Percentiles rank a stretch among this genome's conserved stretches.
Evolutionary conservation across 163 green algal genomes (phyloP).

Genomic region (Prototheca wickerhamii): DNA sequence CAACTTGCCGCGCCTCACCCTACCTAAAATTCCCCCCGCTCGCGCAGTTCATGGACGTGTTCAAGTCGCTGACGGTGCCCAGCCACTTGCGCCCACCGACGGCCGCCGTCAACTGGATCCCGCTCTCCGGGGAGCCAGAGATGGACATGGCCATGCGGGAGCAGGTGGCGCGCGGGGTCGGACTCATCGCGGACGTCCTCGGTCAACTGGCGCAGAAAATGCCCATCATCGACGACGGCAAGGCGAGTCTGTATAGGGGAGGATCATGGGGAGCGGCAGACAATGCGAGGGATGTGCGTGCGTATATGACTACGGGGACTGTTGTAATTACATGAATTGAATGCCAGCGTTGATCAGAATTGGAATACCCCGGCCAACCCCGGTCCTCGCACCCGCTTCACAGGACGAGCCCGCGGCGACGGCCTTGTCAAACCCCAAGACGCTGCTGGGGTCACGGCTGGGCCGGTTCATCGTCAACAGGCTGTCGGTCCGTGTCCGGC

Average conservation of each 20-base stretch:
- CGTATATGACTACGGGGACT: no score
- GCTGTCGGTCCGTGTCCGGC: conserved; percentile 33
- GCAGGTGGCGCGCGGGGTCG: conserved; percentile 12
- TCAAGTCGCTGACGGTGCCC: conserved; percentile 34
- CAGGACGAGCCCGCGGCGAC: conserved; percentile 22
- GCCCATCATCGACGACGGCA: conserved; percentile 7
- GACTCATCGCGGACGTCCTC: conserved; percentile 19
- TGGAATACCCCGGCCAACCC: neutral
- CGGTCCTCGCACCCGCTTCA: neutral
- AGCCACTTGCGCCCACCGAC: conserved; percentile 26
- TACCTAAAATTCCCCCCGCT: neutral
- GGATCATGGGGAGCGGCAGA: neutral
- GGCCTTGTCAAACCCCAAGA: conserved; percentile 23
- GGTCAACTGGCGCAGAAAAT: conserved; percentile 13
- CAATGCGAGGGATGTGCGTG: neutral
- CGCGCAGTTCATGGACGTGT: conserved; percentile 31
- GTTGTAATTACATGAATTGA: no score
- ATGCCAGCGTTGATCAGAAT: neutral
- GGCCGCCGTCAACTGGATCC: conserved; percentile 30
- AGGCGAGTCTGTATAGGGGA: conserved; percentile 12
- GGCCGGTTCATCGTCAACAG: conserved; percentile 41
- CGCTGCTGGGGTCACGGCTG: conserved; percentile 21
- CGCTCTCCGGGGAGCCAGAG: conserved; percentile 14
- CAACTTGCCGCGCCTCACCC: neutral
- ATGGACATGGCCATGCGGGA: conserved; percentile 19